Conservation (phyloP, 148 eudicot species). For the Dysphania ambrosioides region DNA sequence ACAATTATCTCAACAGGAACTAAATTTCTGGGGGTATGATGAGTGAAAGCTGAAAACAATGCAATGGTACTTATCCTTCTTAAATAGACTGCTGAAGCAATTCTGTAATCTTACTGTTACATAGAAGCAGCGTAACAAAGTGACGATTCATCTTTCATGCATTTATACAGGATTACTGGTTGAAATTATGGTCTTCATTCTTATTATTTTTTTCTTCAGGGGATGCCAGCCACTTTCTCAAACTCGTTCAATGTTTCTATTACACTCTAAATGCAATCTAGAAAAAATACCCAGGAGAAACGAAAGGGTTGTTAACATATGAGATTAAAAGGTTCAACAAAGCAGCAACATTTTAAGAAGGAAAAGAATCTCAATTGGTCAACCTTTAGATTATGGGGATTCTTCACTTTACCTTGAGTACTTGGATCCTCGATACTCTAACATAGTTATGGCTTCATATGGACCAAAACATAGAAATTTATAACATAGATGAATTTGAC, state of each 20-base stretch:
- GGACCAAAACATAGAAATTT: not conserved
- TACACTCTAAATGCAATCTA: conserved; percentile 13
- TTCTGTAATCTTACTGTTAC: not conserved
- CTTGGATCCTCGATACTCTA: not conserved
- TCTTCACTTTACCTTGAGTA: not conserved
- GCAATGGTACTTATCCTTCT: no score
- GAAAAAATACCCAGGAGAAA: conserved; percentile 2
- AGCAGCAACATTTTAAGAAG: not conserved
- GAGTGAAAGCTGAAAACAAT: not conserved
- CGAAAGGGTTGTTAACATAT: not conserved
- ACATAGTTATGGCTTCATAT: not conserved
- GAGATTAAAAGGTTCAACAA: not conserved
- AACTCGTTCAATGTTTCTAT: not conserved
- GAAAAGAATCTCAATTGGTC: not conserved
- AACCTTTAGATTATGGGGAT: not conserved
- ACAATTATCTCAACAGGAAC: not conserved
- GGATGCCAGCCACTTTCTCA: not conserved
- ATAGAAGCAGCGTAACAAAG: conserved; percentile 2
- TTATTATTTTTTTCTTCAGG: not conserved
- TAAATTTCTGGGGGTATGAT: not conserved
- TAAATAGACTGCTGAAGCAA: no score
- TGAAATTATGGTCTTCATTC: not conserved
- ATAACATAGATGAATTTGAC: not conserved
- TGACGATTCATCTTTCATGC: not conserved
- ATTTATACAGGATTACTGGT: not conserved